Conservation (phyloP, 305 asterid species). For the Fraxinus velutina region DNA sequence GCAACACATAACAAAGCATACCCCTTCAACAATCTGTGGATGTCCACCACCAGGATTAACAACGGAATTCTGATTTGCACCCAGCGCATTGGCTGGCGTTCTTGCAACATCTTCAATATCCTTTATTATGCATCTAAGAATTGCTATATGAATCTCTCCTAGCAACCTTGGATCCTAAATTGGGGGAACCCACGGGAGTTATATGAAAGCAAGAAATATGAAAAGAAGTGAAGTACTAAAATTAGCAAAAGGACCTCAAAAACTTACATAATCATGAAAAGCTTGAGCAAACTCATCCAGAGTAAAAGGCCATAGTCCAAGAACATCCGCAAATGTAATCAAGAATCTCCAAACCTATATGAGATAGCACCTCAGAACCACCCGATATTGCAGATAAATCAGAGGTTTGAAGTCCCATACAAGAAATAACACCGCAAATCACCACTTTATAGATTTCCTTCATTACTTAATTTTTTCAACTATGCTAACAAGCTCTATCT, state of each 20-base stretch:
- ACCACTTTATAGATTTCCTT: background rate
- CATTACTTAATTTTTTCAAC: background rate
- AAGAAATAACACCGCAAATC: background rate
- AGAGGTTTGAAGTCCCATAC: background rate
- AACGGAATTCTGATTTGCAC: slow-evolving; percentile 51
- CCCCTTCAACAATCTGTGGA: slow-evolving; percentile 84
- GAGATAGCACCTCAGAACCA: slow-evolving; percentile 17
- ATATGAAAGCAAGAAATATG: slow-evolving; percentile 19
- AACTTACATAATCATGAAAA: slow-evolving; percentile 76
- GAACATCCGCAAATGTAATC: slow-evolving; percentile 82
- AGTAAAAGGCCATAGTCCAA: slow-evolving; percentile 93
- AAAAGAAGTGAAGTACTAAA: background rate
- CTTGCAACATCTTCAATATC: slow-evolving; percentile 85
- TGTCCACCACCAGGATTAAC: slow-evolving; percentile 71
- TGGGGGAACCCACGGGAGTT: slow-evolving; percentile 14
- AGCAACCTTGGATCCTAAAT: slow-evolving; percentile 77
- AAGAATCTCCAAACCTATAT: slow-evolving; percentile 85
- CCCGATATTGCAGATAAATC: slow-evolving; percentile 18
- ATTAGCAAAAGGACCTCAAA: slow-evolving; percentile 13
- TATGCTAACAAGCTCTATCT: background rate
- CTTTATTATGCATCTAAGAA: slow-evolving; percentile 61
- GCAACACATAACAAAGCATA: slow-evolving; percentile 24
- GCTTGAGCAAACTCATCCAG: slow-evolving; percentile 82
- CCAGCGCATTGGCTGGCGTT: slow-evolving; percentile 44
- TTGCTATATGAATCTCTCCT: slow-evolving; percentile 82